These are phyloP conservation scores for Pythium dissimile DNA, from an alignment of 352 stramenopile species.

Conservation along the genomic window DNA sequence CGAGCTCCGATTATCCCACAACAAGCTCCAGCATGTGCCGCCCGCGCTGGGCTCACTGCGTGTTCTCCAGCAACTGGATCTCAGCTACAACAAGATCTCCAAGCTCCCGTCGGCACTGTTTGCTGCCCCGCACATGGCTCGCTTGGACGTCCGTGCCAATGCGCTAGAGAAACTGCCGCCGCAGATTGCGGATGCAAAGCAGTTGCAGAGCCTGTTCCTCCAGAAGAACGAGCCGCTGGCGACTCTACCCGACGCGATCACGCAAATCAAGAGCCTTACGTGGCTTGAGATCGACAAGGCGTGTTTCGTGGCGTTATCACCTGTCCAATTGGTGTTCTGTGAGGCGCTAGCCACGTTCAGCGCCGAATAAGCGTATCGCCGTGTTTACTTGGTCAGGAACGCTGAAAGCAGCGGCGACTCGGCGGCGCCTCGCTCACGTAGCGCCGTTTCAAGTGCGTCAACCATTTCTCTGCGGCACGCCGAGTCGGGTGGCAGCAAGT, in stretches of 20 bases:
- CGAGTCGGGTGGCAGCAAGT: slow-evolving; percentile 6
- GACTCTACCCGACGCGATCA: slow-evolving; percentile 27
- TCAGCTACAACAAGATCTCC: slow-evolving; percentile 39
- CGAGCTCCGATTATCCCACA: slow-evolving; percentile 42
- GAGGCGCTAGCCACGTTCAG: slow-evolving; percentile 29
- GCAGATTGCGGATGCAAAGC: slow-evolving; percentile 24
- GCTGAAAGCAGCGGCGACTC: neutral
- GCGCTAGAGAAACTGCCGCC: slow-evolving; percentile 28
- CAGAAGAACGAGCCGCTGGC: slow-evolving; percentile 33
- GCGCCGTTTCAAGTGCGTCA: slow-evolving; percentile 21
- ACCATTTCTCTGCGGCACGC: slow-evolving; percentile 21
- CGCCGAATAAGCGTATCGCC: slow-evolving; percentile 25
- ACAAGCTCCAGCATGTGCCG: slow-evolving; percentile 37
- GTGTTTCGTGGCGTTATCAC: slow-evolving; percentile 42
- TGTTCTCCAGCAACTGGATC: slow-evolving; percentile 37
- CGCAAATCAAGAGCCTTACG: slow-evolving; percentile 20
- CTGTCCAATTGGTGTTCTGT: slow-evolving; percentile 36
- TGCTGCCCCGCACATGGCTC: slow-evolving; percentile 13
- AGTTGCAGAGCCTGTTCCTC: slow-evolving; percentile 30
- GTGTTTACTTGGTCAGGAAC: slow-evolving; percentile 1
- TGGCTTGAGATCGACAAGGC: slow-evolving; percentile 46
- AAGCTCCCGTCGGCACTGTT: slow-evolving; percentile 27
- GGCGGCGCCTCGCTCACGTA: neutral
- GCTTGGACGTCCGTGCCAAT: slow-evolving; percentile 38
- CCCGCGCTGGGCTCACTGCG: slow-evolving; percentile 18